Evolutionary conservation across 768 basidiomycete genomes (phyloP).

Genomic region (Nevesoporus exiguus): DNA sequence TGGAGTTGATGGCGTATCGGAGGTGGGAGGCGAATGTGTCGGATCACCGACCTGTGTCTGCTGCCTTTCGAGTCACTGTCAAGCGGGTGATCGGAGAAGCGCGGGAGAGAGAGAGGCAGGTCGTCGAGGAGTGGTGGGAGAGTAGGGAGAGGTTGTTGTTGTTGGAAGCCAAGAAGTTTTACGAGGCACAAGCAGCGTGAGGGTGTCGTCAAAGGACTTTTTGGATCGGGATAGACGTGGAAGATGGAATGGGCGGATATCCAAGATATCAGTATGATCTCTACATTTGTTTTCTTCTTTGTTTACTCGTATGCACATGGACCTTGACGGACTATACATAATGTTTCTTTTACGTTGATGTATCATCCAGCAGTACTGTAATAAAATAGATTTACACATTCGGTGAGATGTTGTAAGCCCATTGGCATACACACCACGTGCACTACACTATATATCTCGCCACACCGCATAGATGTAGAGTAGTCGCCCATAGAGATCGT

Average conservation of each 20-base stretch:
- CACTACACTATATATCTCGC: no score
- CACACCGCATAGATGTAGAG: no score
- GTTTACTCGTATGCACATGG: background rate
- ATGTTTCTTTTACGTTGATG: background rate
- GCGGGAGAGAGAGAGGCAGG: conserved; percentile 52
- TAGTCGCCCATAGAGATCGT: no score
- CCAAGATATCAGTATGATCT: background rate
- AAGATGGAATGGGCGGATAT: background rate
- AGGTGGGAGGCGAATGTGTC: conserved; percentile 87
- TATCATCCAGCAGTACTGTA: background rate
- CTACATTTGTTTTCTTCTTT: no score
- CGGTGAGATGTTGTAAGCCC: no score
- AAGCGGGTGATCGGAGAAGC: conserved; percentile 65
- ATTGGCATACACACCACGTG: no score
- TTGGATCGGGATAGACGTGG: background rate
- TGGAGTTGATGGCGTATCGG: conserved; percentile 65
- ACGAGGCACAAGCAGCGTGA: conserved; percentile 32
- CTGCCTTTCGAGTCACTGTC: conserved; percentile 68
- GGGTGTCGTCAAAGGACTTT: background rate
- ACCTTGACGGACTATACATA: conserved; percentile 2
- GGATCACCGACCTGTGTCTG: conserved; percentile 88
- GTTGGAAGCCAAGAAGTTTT: conserved; percentile 32
- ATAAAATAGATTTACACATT: background rate
- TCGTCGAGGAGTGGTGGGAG: conserved; percentile 56
- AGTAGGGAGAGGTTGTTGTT: conserved; percentile 31